Conservation (phyloP, 108 stramenopile genomes). For the Mayamaea pseudoterrestris region DNA sequence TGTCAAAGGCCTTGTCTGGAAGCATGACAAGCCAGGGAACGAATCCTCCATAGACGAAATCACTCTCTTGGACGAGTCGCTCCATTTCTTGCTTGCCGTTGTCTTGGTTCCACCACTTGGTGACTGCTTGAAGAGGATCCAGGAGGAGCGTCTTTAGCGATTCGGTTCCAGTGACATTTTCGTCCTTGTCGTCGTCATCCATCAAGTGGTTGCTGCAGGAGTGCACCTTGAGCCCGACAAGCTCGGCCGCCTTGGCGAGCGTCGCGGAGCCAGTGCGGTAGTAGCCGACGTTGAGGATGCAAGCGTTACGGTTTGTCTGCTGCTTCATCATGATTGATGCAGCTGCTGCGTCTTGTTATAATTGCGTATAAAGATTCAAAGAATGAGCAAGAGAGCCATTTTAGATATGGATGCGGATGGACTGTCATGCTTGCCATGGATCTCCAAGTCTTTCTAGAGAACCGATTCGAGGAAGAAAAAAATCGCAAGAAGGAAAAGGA, state of each 20-base stretch:
- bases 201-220: constrained; percentile 5
- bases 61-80: background rate
- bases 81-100: constrained; percentile 4
- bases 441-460: no score
- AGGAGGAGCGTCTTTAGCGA: constrained; percentile 11
- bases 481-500: no score
- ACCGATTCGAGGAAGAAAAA: no score
- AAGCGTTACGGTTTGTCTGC: no score
- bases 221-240: constrained; percentile 3
- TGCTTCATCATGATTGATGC: no score
- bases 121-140: constrained; percentile 9
- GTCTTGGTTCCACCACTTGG: constrained; percentile 3
- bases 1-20: background rate
- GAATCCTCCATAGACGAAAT: constrained; percentile 26
- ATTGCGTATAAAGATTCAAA: no score
- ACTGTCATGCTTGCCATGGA: no score
- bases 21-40: constrained; percentile 14
- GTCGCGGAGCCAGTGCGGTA: constrained; percentile 31
- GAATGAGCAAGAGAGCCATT: no score
- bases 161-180: no score
- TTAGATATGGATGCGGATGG: no score
- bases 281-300: constrained; percentile 29
- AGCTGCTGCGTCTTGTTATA: no score
- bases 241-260: constrained; percentile 13
- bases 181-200: no score